phyloP scores from a whole-genome alignment of 108 stramenopile genomes.

The Halocafeteria seosinensis region DNA sequence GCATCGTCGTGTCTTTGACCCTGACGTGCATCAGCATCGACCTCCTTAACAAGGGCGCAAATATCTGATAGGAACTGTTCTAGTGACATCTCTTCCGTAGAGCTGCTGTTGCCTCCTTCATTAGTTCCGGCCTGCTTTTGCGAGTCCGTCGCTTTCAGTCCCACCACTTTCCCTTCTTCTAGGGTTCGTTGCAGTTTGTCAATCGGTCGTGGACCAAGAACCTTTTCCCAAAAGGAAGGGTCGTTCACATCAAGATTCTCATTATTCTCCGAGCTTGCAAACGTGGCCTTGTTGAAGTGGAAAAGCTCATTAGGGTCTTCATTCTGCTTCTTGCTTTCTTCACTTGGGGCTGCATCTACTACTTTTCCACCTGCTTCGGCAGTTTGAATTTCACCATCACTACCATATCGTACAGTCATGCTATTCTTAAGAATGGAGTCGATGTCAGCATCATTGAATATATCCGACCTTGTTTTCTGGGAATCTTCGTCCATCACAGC shows the following conservation, averaged over 20 bases:
- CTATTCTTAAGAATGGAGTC: conserved; percentile 51
- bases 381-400: conserved; percentile 1
- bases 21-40: too few species aligned
- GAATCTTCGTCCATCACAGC: conserved; percentile 54
- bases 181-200: background rate
- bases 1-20: too few species aligned
- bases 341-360: background rate
- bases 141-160: background rate
- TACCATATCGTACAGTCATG: background rate
- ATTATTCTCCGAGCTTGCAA: conserved; percentile 41
- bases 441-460: conserved; percentile 49
- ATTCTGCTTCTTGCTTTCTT: background rate
- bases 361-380: background rate
- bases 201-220: conserved; percentile 15
- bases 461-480: conserved; percentile 27
- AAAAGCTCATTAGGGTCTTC: background rate
- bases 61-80: too few species aligned
- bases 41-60: too few species aligned
- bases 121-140: too few species aligned
- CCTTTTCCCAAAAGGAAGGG: conserved; percentile 76
- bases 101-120: too few species aligned
- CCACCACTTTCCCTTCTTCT: background rate
- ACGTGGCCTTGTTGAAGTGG: conserved; percentile 68
- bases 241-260: conserved; percentile 65
- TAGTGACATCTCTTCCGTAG: too few species aligned